A percentile compares a stretch with the other conserved stretches of the same genome.
These are phyloP conservation scores for Tolypocladium ovalisporum DNA, from an alignment of 2,329 filamentous ascomycete genomes.

Conservation along the genomic window DNA sequence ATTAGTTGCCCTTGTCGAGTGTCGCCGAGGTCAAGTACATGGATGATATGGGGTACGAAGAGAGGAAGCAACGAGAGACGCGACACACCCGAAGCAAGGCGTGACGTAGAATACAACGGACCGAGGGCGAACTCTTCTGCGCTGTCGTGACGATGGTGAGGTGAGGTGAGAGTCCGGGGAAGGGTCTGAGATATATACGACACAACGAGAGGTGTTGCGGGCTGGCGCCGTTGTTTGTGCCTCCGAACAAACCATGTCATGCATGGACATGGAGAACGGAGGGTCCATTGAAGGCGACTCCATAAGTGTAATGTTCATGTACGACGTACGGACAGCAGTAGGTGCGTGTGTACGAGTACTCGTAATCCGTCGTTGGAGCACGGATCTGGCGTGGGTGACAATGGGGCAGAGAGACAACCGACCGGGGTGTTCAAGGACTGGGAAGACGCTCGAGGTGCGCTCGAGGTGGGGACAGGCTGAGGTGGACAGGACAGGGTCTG, in stretches of 20 bases:
- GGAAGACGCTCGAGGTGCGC: not conserved
- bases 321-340: constrained; percentile 3
- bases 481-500: too few species aligned
- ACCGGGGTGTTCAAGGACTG: not conserved
- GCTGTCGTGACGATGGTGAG: not conserved
- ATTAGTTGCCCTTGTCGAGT: not conserved
- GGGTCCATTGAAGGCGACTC: constrained; percentile 17
- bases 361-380: not conserved
- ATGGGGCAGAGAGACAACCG: constrained; percentile 2
- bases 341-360: constrained; percentile 2
- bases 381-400: constrained; percentile 2
- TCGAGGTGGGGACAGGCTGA: too few species aligned
- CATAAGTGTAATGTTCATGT: constrained; percentile 9
- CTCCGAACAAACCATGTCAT: constrained; percentile 17
- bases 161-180: not conserved
- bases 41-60: not conserved
- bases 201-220: not conserved
- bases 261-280: constrained; percentile 26
- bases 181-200: not conserved
- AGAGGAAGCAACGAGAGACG: not conserved
- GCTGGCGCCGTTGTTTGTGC: constrained; percentile 6
- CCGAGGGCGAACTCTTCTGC: not conserved
- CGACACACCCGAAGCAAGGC: not conserved
- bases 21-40: not conserved
- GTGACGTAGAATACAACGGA: not conserved